Conservation (phyloP, 1,284 basidiomycete species). For the Microbotryum scabiosae region DNA sequence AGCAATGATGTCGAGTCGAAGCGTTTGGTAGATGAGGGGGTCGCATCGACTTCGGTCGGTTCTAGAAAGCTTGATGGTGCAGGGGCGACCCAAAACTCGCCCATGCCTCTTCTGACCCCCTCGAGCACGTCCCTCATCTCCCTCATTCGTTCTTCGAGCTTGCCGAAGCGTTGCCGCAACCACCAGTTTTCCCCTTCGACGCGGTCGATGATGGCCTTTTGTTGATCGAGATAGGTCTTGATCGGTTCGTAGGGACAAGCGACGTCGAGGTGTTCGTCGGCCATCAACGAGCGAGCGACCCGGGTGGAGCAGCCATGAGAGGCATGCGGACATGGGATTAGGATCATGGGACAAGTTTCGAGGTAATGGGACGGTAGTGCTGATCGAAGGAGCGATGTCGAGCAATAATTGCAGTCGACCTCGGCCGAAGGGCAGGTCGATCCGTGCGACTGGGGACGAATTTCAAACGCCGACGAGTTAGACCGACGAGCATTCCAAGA, state of each 20-base stretch:
- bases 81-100: not conserved
- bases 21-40: not conserved
- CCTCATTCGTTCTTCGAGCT: slow-evolving; percentile 5
- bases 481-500: not conserved
- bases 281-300: slow-evolving; percentile 8
- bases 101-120: not conserved
- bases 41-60: not conserved
- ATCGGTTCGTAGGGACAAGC: slow-evolving; percentile 25
- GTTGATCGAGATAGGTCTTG: slow-evolving; percentile 3
- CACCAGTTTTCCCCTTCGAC: slow-evolving; percentile 20
- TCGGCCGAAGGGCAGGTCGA: not conserved
- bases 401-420: slow-evolving; percentile 11
- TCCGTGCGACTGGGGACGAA: not conserved
- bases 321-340: slow-evolving; percentile 18
- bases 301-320: slow-evolving; percentile 7
- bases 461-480: not conserved
- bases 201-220: slow-evolving; percentile 6
- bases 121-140: not conserved
- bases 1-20: not conserved
- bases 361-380: slow-evolving; percentile 9
- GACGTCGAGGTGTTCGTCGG: slow-evolving; percentile 15
- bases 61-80: not conserved
- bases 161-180: slow-evolving; percentile 1
- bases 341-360: slow-evolving; percentile 8
- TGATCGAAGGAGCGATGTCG: not conserved